A percentile compares a stretch with the other conserved stretches of the same genome.
These are phyloP conservation scores for Aspergillus sp. DNA, from an alignment of 2,329 filamentous ascomycete genomes.

Conservation along the genomic window DNA sequence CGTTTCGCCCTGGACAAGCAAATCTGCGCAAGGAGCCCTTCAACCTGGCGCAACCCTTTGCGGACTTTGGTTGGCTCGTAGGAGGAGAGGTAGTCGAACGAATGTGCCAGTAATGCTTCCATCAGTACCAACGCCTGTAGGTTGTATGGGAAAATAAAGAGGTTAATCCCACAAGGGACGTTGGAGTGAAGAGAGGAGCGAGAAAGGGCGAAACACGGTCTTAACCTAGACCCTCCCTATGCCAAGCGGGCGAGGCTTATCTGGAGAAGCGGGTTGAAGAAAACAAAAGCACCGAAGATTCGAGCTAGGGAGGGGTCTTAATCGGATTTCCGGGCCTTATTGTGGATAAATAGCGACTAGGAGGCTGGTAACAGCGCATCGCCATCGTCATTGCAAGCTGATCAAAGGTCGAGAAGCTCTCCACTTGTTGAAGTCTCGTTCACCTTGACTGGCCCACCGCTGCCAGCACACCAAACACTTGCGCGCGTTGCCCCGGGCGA, in stretches of 20 bases:
- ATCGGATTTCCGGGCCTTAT: not conserved
- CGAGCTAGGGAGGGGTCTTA: constrained; percentile 5
- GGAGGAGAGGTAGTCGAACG: constrained; percentile 94
- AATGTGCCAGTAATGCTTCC: constrained; percentile 88
- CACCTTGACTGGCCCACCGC: constrained; percentile 9
- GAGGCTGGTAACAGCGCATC: constrained; percentile 5
- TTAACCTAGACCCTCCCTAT: constrained; percentile 13
- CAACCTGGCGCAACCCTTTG: constrained; percentile 90
- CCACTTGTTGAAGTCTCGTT: not conserved
- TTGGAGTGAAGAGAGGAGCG: constrained; percentile 1
- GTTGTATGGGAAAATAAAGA: not conserved
- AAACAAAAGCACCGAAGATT: not conserved
- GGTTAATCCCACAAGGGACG: constrained; percentile 1
- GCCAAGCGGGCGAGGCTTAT: constrained; percentile 9
- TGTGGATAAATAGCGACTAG: constrained; percentile 9
- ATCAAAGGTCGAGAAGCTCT: constrained; percentile 15
- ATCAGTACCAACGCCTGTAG: constrained; percentile 50
- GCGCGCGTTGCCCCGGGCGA: constrained; percentile 21
- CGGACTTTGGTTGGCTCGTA: constrained; percentile 86
- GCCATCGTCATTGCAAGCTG: constrained; percentile 8
- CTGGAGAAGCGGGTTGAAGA: constrained; percentile 9
- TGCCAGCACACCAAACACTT: constrained; percentile 23
- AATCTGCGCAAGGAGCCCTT: constrained; percentile 90
- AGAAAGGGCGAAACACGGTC: constrained; percentile 6
- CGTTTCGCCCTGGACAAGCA: constrained; percentile 65